Percentiles rank a stretch among this genome's conserved stretches.
Evolutionary conservation across 2,329 filamentous ascomycete genomes (phyloP).

Genomic region (Periconia sp.): DNA sequence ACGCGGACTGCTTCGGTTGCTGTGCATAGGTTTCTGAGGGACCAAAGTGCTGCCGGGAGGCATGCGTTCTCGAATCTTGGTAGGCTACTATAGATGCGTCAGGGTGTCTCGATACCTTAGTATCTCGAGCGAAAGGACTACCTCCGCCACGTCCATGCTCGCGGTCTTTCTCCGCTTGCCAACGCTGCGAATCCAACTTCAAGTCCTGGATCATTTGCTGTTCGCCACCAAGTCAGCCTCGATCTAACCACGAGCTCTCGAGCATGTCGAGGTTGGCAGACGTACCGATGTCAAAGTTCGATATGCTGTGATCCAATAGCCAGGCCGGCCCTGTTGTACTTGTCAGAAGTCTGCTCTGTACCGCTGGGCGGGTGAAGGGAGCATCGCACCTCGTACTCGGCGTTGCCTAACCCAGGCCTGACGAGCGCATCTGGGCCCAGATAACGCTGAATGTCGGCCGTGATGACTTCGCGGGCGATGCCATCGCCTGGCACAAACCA

Average conservation of each 20-base stretch:
- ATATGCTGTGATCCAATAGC: conserved; percentile 60
- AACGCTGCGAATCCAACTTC: conserved; percentile 55
- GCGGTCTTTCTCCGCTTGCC: conserved; percentile 45
- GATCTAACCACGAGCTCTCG: background rate
- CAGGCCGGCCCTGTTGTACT: conserved; percentile 46
- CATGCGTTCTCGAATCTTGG: conserved; percentile 51
- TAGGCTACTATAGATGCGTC: conserved; percentile 52
- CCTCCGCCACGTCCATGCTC: conserved; percentile 50
- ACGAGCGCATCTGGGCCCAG: conserved; percentile 58
- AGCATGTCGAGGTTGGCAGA: conserved; percentile 3
- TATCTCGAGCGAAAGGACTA: conserved; percentile 51
- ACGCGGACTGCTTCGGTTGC: conserved; percentile 24
- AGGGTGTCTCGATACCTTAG: conserved; percentile 52
- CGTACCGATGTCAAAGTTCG: conserved; percentile 57
- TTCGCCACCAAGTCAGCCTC: conserved; percentile 26
- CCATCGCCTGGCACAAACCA: conserved; percentile 59
- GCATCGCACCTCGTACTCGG: conserved; percentile 52
- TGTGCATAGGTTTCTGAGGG: conserved; percentile 38
- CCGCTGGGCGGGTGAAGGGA: conserved; percentile 11
- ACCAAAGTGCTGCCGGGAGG: conserved; percentile 50
- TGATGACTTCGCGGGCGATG: conserved; percentile 59
- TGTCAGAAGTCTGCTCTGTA: conserved; percentile 22
- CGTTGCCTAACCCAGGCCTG: conserved; percentile 53
- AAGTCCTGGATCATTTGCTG: conserved; percentile 59
- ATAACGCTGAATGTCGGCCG: conserved; percentile 59